Percentiles rank a stretch among this genome's conserved stretches.
phyloP scores from a whole-genome alignment of 352 stramenopile species.

The Achlya hypogyna region DNA sequence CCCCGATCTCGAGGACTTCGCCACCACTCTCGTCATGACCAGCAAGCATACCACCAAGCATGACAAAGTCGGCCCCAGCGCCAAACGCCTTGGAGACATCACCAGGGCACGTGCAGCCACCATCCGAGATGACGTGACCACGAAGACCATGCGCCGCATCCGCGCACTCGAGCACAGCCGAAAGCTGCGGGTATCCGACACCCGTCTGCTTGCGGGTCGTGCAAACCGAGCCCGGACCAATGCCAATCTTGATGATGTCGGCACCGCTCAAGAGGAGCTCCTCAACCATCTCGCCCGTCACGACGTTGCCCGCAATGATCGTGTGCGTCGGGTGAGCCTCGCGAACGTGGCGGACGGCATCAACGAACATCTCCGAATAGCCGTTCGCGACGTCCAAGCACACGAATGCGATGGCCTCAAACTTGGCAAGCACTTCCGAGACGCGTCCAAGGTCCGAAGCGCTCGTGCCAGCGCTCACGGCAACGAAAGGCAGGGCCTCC shows the following conservation, averaged over 20 bases:
- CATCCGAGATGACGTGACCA: constrained; percentile 84
- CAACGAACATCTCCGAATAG: constrained; percentile 81
- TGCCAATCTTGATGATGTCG: constrained; percentile 92
- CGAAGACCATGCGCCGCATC: constrained; percentile 85
- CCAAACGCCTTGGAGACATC: constrained; percentile 89
- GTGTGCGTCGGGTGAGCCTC: constrained; percentile 54
- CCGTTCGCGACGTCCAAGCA: constrained; percentile 86
- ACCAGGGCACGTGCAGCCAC: constrained; percentile 82
- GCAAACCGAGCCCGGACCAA: constrained; percentile 86
- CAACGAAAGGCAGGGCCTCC: constrained; percentile 57
- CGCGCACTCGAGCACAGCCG: constrained; percentile 85
- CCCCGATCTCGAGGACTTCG: constrained; percentile 59
- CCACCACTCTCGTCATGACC: constrained; percentile 87
- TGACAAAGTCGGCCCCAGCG: constrained; percentile 88
- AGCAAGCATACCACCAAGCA: constrained; percentile 88
- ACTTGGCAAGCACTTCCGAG: constrained; percentile 43
- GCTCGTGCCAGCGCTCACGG: constrained; percentile 69
- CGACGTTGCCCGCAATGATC: constrained; percentile 90
- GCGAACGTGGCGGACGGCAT: constrained; percentile 60
- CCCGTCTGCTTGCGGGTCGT: constrained; percentile 90
- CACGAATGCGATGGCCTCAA: constrained; percentile 68
- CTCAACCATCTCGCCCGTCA: constrained; percentile 89
- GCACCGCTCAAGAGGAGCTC: constrained; percentile 84
- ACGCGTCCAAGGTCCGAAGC: constrained; percentile 62
- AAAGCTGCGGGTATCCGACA: constrained; percentile 88